Base-by-base conservation (phyloP, 139 green algal species). In the Mychonastes homosphaera region DNA sequence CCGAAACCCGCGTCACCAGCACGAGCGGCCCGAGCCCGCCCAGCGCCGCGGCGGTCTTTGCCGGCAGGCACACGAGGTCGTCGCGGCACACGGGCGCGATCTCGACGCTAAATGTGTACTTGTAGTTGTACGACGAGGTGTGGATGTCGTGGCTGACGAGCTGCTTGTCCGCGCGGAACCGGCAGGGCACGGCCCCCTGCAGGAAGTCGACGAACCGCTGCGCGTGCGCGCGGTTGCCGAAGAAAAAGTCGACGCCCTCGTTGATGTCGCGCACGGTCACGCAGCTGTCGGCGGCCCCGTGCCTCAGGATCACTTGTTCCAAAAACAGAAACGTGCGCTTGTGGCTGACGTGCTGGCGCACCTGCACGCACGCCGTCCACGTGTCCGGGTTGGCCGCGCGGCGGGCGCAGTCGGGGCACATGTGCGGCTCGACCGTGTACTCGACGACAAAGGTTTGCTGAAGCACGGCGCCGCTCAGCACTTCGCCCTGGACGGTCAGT, bases 291-390 rank as follows among this genome's bases (percentile, higher is more conserved):
- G 94, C 87, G 3, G 84, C 89, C 32, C 76, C 76, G 65, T 95
- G 83, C 53, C 92, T 94, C 48, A 99, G 69, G 63, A 99, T 98
- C 33, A 98, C 72, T 80, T 99, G 92, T 75, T 99, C 92, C 63
- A 99, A 73, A 75, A 87, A 98, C 49, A 98, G 79, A 69, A 99
- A 99, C 4, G 92, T 99, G 49, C 90, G 79, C 80, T 98, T 99
- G 80, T 99, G 92, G 34, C 74, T 72, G 48, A 94, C 87, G 44
- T 98, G 89, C 76, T 99, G 92, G 28, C 92, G 77, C 18, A 94
- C 74, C 79, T 97, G 89, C 32, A 92, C 90, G 54, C 75, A 87
- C 2, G 88, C 89, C 35, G 78, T 81, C 89, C 91, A 98, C n/a
- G 77, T 74, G 75, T 98, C 92, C 30, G 84, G 82, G 76, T 99